Evolutionary conservation across 73 alveolate species (phyloP), one percentile per base, ranked within the genome.

Genomic region (Stentor coeruleus): DNA sequence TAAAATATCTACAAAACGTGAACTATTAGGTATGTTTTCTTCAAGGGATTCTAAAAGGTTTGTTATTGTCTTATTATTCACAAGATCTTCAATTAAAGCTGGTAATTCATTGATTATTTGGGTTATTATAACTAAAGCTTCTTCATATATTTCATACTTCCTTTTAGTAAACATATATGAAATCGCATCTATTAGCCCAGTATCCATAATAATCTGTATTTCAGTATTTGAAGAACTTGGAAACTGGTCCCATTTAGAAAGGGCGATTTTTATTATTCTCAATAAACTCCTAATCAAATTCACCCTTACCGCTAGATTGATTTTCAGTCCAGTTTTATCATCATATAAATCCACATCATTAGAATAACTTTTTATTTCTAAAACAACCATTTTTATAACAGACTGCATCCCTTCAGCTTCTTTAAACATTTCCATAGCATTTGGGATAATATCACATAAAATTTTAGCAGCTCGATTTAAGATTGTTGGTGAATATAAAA

Each of bases 381-480:
- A n/a, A n/a, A n/a, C n/a, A n/a, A n/a, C n/a, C 28, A 40, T 15
- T 14, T 31, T 15, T 1, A 75, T 20, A 75, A 31, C 30, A 40
- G 72, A 37, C 14, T 36, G 59, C 3, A 75, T 14, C 2, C 83
- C 83, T n/a, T 40, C 83, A 20, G 39, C 59, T 35, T 75, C 83
- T 75, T 39, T 75, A 40, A 75, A 75, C 59, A 75, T 75, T 20
- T 75, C 83, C 6, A 75, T 36, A 35, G 59, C 15, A 39, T 75
- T 33, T 20, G 74, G 30, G 26, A 75, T 38, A 0, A 75, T 75
- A n/a, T 26, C 37, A 2, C 40, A 26, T 38, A 75, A 75, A n/a
- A 75, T 38, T 33, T 35, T 75, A 35, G 38, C 30, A 35, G 59
- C 72, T 66, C 39, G 33, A 20, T 30, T 66, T 14, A 37, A 14